A percentile compares a stretch with the other conserved stretches of the same genome.
Evolutionary conservation across 768 basidiomycete genomes (phyloP).

Genomic region (Kwoniella dejecticola): DNA sequence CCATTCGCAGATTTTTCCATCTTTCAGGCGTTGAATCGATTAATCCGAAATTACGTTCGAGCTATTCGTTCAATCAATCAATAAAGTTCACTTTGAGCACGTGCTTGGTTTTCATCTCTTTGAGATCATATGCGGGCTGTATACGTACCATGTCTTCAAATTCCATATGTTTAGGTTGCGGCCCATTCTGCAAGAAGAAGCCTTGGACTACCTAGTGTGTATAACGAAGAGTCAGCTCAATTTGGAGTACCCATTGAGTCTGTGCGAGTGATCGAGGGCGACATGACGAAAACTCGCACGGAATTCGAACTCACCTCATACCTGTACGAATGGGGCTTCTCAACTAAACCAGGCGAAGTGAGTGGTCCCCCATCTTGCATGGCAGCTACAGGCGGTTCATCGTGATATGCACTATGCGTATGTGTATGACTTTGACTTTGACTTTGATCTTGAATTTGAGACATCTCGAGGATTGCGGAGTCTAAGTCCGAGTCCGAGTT

Average conservation of each 20-base stretch:
- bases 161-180: constrained; percentile 27
- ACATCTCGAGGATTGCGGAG: too few relatives aligned
- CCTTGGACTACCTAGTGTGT: constrained; percentile 35
- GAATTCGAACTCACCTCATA: constrained; percentile 50
- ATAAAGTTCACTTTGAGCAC: background rate
- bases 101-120: too few relatives aligned
- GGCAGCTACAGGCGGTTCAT: constrained; percentile 39
- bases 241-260: too few relatives aligned
- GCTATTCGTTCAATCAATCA: constrained; percentile 21
- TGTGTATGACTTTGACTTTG: too few relatives aligned
- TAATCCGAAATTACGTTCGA: constrained; percentile 41
- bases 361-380: constrained; percentile 36
- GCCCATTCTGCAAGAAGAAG: constrained; percentile 41
- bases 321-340: constrained; percentile 26
- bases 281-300: too few relatives aligned
- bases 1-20: constrained; percentile 40
- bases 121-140: too few relatives aligned
- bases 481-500: too few relatives aligned
- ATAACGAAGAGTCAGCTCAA: background rate
- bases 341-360: constrained; percentile 21
- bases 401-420: constrained; percentile 11
- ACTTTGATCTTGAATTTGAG: too few relatives aligned
- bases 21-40: constrained; percentile 43
- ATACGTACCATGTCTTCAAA: constrained; percentile 40
- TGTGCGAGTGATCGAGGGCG: too few relatives aligned